Percentiles rank a stretch among this genome's conserved stretches.
These are phyloP conservation scores for Phytophthora capsici DNA, from an alignment of 352 stramenopile genomes.

Conservation along the genomic window DNA sequence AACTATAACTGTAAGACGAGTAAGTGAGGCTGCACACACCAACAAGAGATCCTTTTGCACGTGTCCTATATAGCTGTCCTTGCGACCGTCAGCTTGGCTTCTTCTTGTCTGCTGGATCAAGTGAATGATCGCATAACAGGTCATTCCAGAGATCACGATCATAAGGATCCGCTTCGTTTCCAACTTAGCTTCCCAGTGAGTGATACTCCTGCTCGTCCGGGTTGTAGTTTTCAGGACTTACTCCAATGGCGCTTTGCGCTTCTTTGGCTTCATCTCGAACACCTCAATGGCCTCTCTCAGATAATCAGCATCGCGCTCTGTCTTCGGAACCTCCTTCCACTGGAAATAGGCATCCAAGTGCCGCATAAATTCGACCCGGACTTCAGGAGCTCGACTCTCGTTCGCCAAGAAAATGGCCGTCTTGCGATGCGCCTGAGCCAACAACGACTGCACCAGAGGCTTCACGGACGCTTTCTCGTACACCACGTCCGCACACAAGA, in stretches of 20 bases:
- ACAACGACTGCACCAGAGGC: slow-evolving; percentile 78
- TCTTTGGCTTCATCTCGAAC: slow-evolving; percentile 81
- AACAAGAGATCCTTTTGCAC: slow-evolving; percentile 14
- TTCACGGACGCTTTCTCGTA: slow-evolving; percentile 83
- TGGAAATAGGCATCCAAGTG: slow-evolving; percentile 78
- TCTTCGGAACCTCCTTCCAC: slow-evolving; percentile 70
- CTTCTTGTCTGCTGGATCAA: slow-evolving; percentile 30
- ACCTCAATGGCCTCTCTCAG: slow-evolving; percentile 82
- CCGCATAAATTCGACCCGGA: slow-evolving; percentile 71
- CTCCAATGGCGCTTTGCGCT: slow-evolving; percentile 70
- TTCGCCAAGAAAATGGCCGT: slow-evolving; percentile 83
- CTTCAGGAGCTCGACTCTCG: slow-evolving; percentile 65
- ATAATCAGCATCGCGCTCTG: slow-evolving; percentile 66
- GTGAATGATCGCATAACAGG: slow-evolving; percentile 46
- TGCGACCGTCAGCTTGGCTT: slow-evolving; percentile 14
- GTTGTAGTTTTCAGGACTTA: slow-evolving; percentile 30
- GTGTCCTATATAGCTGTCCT: slow-evolving; percentile 2
- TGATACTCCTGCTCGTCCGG: slow-evolving; percentile 48
- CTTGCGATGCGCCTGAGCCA: slow-evolving; percentile 79
- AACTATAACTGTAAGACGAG: too few relatives aligned
- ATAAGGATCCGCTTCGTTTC: slow-evolving; percentile 52
- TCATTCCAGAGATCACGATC: slow-evolving; percentile 78
- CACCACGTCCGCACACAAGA: slow-evolving; percentile 83
- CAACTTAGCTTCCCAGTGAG: slow-evolving; percentile 39
- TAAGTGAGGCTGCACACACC: slow-evolving; percentile 6